Evolutionary conservation across 2,329 filamentous ascomycete genomes (phyloP), one percentile per base, ranked within the genome.

Genomic region (Verticillium nubilum): DNA sequence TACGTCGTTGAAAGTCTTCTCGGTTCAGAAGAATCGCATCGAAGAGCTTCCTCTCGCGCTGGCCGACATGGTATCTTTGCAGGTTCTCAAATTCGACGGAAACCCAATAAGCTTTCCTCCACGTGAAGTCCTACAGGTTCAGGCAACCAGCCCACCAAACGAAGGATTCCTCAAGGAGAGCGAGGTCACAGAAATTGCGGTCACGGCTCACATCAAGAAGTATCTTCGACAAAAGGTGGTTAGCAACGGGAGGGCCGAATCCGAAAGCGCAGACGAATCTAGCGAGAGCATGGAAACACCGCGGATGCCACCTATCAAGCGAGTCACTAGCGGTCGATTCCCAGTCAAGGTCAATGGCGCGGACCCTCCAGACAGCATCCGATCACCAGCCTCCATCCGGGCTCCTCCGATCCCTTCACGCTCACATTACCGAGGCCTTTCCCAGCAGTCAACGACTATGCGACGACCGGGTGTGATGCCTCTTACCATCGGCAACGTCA

Each of bases 81-180:
- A 94, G 70, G 90, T 96, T 65, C 80, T 98, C 59, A 97, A 96
- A 73, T 85, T 97, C 35, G 90, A 94, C 60, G 92, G 92, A 53
- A 97, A 97, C 67, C 91, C 91, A 9, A 84, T 65, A 60, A 84
- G 82, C 60, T 94, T 94, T 67, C 92, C 92, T 3, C 88, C 91
- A 17, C 85, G 82, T 66, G 86, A 89, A 64, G 80, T 89, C 15
- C 72, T 92, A 27, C 85, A 88, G 65, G 76, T 84, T 12, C 81
- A 82, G 67, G 78, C 80, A 19, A 75, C 75, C 47, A 85, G 78
- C 55, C 82, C 83, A 19, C 79, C 83, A 1, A 83, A 84, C 64
- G 78, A 78, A 2, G 73, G 77, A 15, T 65, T 79, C 52, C 67
- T 72, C 58, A 85, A 86, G 62, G 87, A 90, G 66, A 84, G 79